Percentiles rank a stretch among this genome's conserved stretches.
phyloP scores from a whole-genome alignment of 2,329 filamentous ascomycete species.

The Didymella exigua region DNA sequence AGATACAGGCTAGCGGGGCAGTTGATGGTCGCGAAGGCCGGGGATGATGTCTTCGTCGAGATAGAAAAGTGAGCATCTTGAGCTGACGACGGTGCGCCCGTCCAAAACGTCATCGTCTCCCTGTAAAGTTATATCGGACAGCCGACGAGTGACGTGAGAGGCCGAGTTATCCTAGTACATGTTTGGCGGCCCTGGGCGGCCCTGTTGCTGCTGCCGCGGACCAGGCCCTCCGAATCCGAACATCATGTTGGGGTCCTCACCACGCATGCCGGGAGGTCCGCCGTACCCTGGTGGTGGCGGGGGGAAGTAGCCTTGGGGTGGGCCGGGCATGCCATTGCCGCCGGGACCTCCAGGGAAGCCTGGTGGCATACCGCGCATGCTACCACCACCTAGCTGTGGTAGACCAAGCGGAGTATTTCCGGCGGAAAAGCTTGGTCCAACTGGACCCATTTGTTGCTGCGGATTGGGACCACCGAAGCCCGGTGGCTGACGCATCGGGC shows the following conservation, averaged over 20 bases:
- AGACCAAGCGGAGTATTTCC: constrained; percentile 48
- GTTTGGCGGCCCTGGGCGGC: constrained; percentile 40
- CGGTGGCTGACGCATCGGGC: constrained; percentile 46
- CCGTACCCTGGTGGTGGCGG: constrained; percentile 42
- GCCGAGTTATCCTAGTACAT: constrained; percentile 34
- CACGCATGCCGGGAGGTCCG: constrained; percentile 39
- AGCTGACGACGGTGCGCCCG: background rate
- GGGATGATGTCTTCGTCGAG: background rate
- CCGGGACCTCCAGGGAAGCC: constrained; percentile 31
- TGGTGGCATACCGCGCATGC: constrained; percentile 33
- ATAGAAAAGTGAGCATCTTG: no score
- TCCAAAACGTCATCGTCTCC: background rate
- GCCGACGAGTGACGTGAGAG: background rate
- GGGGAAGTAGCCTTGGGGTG: constrained; percentile 46
- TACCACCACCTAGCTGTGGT: constrained; percentile 31
- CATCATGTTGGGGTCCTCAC: constrained; percentile 46
- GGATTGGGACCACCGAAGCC: constrained; percentile 38
- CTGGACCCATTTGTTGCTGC: constrained; percentile 41
- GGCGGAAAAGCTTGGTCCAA: constrained; percentile 42
- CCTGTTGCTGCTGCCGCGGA: constrained; percentile 31
- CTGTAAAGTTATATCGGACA: background rate
- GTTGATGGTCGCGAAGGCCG: background rate
- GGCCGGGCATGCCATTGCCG: constrained; percentile 42
- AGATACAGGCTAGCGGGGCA: background rate
- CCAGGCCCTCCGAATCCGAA: constrained; percentile 44